Conservation (phyloP, 2,329 filamentous ascomycete genomes). For the Gliomastix tumulicola region DNA sequence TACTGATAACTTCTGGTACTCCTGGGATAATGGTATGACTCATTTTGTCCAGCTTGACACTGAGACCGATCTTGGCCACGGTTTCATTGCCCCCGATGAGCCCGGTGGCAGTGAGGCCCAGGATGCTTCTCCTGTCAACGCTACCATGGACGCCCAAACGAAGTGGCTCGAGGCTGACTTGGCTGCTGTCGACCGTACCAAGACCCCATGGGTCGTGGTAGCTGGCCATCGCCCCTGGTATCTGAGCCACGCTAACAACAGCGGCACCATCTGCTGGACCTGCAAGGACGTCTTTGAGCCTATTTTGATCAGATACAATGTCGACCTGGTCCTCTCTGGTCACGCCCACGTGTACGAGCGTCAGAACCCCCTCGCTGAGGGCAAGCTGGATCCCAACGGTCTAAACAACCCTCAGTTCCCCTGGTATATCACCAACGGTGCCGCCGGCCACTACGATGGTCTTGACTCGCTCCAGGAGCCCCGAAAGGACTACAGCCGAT, state of each 20-base stretch:
- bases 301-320: slow-evolving; percentile 46
- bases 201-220: slow-evolving; percentile 38
- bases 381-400: slow-evolving; percentile 24
- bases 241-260: no score
- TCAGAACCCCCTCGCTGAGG: slow-evolving; percentile 32
- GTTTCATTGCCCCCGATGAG: slow-evolving; percentile 20
- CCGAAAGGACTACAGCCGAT: background rate
- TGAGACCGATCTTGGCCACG: slow-evolving; percentile 16
- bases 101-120: slow-evolving; percentile 18
- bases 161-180: slow-evolving; percentile 48
- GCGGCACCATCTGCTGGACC: slow-evolving; percentile 25
- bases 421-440: slow-evolving; percentile 1
- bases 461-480: background rate
- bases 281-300: slow-evolving; percentile 47
- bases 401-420: slow-evolving; percentile 21
- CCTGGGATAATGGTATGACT: slow-evolving; percentile 18
- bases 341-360: slow-evolving; percentile 54
- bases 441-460: slow-evolving; percentile 2
- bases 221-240: slow-evolving; percentile 40
- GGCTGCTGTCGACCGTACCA: slow-evolving; percentile 44
- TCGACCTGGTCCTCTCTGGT: slow-evolving; percentile 49
- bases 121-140: slow-evolving; percentile 42
- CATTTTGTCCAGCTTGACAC: slow-evolving; percentile 24
- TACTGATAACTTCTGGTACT: slow-evolving; percentile 11
- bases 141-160: slow-evolving; percentile 39